Percentiles rank a stretch among this genome's conserved stretches.
Conservation (phyloP, 2,329 filamentous ascomycete species). For the Pseudogymnoascus destructans region DNA sequence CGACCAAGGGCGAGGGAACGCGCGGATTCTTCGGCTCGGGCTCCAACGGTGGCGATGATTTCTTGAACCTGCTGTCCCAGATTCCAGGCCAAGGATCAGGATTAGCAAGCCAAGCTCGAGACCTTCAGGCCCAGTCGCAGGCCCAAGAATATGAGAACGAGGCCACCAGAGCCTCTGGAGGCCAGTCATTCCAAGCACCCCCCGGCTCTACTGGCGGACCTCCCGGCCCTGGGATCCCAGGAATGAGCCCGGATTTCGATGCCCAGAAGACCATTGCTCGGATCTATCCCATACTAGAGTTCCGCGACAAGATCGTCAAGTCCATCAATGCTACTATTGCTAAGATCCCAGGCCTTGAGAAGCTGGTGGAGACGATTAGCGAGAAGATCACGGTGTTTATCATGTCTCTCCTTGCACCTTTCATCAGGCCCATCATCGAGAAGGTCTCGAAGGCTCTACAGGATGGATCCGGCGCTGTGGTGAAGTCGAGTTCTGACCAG, state of each 20-base stretch:
- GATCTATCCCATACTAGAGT: constrained; percentile 90
- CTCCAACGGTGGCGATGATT: constrained; percentile 34
- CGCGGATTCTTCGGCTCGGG: constrained; percentile 26
- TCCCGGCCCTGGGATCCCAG: constrained; percentile 46
- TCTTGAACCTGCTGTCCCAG: constrained; percentile 62
- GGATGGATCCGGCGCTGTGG: constrained; percentile 63
- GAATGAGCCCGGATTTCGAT: constrained; percentile 65
- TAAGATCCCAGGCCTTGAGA: constrained; percentile 83
- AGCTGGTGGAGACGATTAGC: constrained; percentile 83
- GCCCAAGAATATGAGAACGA: constrained; percentile 49
- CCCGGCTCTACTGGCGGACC: constrained; percentile 33
- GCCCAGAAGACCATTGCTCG: constrained; percentile 61
- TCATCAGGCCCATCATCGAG: constrained; percentile 82
- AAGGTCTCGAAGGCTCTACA: constrained; percentile 76
- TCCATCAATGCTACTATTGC: constrained; percentile 73
- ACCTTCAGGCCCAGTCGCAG: constrained; percentile 46
- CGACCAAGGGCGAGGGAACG: constrained; percentile 28
- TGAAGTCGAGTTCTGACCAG: constrained; percentile 54
- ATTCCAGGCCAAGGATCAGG: constrained; percentile 58
- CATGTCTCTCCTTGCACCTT: constrained; percentile 79
- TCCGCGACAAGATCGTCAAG: constrained; percentile 87
- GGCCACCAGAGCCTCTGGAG: constrained; percentile 34
- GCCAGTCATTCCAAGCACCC: constrained; percentile 31
- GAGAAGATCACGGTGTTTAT: constrained; percentile 89
- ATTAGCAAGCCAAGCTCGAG: constrained; percentile 52